Conservation (phyloP, 2,329 filamentous ascomycete genomes). For the Fonsecaea pedrosoi region DNA sequence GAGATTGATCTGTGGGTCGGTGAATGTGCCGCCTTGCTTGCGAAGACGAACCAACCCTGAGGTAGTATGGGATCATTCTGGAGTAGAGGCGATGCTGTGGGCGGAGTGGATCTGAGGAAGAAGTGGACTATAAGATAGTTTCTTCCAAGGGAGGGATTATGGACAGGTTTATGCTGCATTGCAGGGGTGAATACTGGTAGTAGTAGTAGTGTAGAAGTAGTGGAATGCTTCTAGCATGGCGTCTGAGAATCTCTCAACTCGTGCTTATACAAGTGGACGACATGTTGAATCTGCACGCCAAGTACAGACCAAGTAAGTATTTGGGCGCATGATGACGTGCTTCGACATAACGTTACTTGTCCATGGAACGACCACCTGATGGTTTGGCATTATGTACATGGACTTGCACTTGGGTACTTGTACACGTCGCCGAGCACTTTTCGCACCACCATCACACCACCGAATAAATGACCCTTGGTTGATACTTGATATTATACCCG, state of each 20-base stretch:
- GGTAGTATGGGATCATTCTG: background rate
- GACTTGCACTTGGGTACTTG: too few species aligned
- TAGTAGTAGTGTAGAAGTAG: too few species aligned
- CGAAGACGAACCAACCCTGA: constrained; percentile 7
- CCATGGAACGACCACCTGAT: background rate
- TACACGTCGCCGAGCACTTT: background rate
- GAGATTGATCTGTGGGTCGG: constrained; percentile 24
- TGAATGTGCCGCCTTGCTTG: constrained; percentile 31
- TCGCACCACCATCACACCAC: background rate
- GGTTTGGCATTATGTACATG: too few species aligned
- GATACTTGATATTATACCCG: too few species aligned
- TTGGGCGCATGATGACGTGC: background rate
- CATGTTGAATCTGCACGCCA: background rate
- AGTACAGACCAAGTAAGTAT: background rate
- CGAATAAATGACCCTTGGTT: background rate
- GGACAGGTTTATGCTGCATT: too few species aligned
- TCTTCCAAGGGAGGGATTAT: too few species aligned
- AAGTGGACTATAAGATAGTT: background rate
- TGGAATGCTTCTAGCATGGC: too few species aligned
- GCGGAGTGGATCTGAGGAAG: background rate
- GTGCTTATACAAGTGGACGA: background rate
- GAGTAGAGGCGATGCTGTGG: background rate
- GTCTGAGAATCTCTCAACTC: too few species aligned
- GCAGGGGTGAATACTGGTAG: too few species aligned
- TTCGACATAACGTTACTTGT: background rate